These are phyloP conservation scores for Ophioceras dolichostomum DNA, from an alignment of 2,329 filamentous ascomycete species.

Conservation along the genomic window DNA sequence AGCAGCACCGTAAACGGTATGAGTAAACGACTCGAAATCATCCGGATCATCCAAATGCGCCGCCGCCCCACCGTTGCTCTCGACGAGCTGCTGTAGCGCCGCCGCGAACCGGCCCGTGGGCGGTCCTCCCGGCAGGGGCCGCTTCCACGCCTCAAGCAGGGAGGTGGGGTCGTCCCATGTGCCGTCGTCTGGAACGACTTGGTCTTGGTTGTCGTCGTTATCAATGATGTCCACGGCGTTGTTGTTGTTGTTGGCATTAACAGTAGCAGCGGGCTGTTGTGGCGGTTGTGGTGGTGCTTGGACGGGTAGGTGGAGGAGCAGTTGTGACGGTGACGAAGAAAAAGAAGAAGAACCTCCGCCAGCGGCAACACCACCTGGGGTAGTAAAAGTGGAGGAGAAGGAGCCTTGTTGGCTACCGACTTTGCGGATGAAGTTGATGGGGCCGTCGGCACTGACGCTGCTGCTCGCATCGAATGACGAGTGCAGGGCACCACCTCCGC, in stretches of 20 bases:
- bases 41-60: conserved; percentile 14
- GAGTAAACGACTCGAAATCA: conserved; percentile 22
- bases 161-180: conserved; percentile 8
- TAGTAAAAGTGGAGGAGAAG: too few relatives aligned
- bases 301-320: background rate
- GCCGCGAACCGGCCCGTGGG: conserved; percentile 8
- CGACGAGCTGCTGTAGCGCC: conserved; percentile 9
- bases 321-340: background rate
- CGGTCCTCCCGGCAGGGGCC: conserved; percentile 8
- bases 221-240: too few relatives aligned
- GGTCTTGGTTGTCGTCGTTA: too few relatives aligned
- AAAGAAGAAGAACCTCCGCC: background rate
- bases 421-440: conserved; percentile 26
- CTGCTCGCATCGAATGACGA: conserved; percentile 9
- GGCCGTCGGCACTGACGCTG: conserved; percentile 17
- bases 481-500: conserved; percentile 14
- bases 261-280: too few relatives aligned
- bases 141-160: conserved; percentile 7
- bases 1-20: conserved; percentile 20
- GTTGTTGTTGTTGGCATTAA: background rate
- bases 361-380: too few relatives aligned
- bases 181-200: too few relatives aligned
- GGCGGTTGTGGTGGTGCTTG: too few relatives aligned
- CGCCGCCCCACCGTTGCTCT: conserved; percentile 11
- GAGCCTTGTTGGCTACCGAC: too few relatives aligned